phyloP scores from a whole-genome alignment of 1,284 basidiomycete genomes.

The Cutaneotrichosporon sp. region DNA sequence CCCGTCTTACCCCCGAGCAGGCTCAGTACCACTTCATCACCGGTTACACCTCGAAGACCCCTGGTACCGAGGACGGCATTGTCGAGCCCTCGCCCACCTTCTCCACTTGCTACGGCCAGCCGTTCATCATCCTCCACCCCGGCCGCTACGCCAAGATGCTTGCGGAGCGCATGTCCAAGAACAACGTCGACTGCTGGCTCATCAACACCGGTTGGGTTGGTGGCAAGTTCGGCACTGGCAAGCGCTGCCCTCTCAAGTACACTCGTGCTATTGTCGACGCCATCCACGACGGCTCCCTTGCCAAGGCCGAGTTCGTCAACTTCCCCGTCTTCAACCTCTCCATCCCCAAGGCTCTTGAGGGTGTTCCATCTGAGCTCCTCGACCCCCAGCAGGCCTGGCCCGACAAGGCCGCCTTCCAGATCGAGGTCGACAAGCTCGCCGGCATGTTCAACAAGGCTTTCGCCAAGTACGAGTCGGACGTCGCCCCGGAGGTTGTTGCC shows the following conservation, averaged over 20 bases:
- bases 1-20: constrained; percentile 86
- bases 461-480: constrained; percentile 78
- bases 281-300: constrained; percentile 88
- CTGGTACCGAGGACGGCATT: constrained; percentile 97
- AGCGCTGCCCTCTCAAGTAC: constrained; percentile 90
- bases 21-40: constrained; percentile 97
- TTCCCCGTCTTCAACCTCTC: constrained; percentile 73
- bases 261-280: constrained; percentile 95
- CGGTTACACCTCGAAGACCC: constrained; percentile 82
- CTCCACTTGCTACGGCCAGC: constrained; percentile 97
- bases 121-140: constrained; percentile 97
- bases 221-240: constrained; percentile 85
- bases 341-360: constrained; percentile 73
- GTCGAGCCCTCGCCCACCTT: constrained; percentile 98
- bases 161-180: constrained; percentile 85
- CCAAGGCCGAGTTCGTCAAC: constrained; percentile 77
- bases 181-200: constrained; percentile 93
- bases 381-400: constrained; percentile 80
- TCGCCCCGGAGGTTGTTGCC: constrained; percentile 67
- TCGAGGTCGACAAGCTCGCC: constrained; percentile 76
- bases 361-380: constrained; percentile 81
- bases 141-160: constrained; percentile 96
- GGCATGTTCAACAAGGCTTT: constrained; percentile 93
- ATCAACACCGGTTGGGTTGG: constrained; percentile 99
- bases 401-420: constrained; percentile 77